Percentiles rank a stretch among this genome's conserved stretches.
These are phyloP conservation scores for Achaetomiella virescens DNA, from an alignment of 495 filamentous ascomycete species.

Conservation along the genomic window DNA sequence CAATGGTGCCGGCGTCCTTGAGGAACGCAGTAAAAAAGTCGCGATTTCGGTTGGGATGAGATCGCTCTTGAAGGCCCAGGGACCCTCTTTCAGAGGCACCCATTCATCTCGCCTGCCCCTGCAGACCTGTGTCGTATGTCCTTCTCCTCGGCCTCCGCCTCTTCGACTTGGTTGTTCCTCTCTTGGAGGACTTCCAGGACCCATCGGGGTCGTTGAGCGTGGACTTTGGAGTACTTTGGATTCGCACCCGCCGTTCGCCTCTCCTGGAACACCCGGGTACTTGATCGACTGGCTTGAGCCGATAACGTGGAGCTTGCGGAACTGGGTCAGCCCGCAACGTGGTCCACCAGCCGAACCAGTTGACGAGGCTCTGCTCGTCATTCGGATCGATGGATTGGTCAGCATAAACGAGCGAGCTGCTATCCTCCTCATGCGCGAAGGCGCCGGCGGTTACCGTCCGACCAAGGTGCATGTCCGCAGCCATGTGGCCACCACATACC, in stretches of 20 bases:
- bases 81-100: neutral
- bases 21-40: neutral
- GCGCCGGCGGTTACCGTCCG: constrained; percentile 4
- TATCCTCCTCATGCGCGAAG: constrained; percentile 25
- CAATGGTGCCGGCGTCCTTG: neutral
- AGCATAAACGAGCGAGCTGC: constrained; percentile 39
- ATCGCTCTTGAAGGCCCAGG: constrained; percentile 14
- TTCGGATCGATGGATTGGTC: constrained; percentile 41
- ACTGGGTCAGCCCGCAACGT: constrained; percentile 38
- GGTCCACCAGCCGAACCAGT: constrained; percentile 52
- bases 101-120: too few species aligned
- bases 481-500: constrained; percentile 20
- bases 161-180: constrained; percentile 2
- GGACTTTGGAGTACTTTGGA: constrained; percentile 33
- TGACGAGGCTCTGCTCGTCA: constrained; percentile 47
- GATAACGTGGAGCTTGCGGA: constrained; percentile 42
- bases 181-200: constrained; percentile 22
- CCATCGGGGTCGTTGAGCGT: constrained; percentile 38
- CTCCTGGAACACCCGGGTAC: constrained; percentile 9
- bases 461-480: constrained; percentile 23
- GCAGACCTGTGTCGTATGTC: neutral
- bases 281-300: constrained; percentile 32
- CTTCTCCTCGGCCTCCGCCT: neutral
- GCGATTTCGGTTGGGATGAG: neutral
- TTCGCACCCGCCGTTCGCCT: constrained; percentile 30